A percentile compares a stretch with the other conserved stretches of the same genome.
These are phyloP conservation scores for Porcisia hertigi DNA, from an alignment of 208 protist species.

Conservation along the genomic window DNA sequence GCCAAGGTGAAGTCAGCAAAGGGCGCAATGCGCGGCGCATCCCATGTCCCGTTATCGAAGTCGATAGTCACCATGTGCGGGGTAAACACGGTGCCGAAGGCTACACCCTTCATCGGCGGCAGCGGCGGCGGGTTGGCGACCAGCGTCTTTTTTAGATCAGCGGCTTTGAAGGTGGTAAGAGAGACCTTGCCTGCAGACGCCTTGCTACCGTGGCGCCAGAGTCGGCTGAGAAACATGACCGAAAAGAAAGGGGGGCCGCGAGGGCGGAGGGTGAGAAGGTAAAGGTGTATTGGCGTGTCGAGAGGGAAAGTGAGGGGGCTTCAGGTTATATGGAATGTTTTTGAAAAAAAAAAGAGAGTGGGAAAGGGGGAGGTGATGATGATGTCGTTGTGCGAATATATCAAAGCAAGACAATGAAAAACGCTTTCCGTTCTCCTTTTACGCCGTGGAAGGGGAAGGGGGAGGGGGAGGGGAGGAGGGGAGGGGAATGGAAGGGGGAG, in stretches of 20 bases:
- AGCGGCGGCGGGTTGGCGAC: constrained; percentile 54
- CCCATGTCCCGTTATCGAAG: constrained; percentile 84
- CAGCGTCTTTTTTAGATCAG: constrained; percentile 30
- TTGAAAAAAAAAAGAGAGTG: too few relatives aligned
- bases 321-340: neutral
- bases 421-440: too few relatives aligned
- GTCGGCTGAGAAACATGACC: constrained; percentile 16
- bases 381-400: too few relatives aligned
- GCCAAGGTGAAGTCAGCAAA: constrained; percentile 85
- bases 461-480: too few relatives aligned
- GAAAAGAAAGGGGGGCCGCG: neutral
- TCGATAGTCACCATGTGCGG: constrained; percentile 97
- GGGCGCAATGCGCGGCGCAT: constrained; percentile 67
- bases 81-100: constrained; percentile 95
- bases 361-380: too few relatives aligned
- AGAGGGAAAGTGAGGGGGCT: neutral
- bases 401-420: neutral
- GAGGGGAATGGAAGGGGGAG: too few relatives aligned
- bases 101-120: constrained; percentile 49
- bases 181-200: neutral
- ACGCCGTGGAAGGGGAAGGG: too few relatives aligned
- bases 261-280: neutral
- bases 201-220: neutral
- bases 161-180: constrained; percentile 27
- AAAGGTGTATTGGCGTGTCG: neutral